Evolutionary conservation across 176 grass and related monocot species (phyloP).

Genomic region (Phoenix dactylifera): DNA sequence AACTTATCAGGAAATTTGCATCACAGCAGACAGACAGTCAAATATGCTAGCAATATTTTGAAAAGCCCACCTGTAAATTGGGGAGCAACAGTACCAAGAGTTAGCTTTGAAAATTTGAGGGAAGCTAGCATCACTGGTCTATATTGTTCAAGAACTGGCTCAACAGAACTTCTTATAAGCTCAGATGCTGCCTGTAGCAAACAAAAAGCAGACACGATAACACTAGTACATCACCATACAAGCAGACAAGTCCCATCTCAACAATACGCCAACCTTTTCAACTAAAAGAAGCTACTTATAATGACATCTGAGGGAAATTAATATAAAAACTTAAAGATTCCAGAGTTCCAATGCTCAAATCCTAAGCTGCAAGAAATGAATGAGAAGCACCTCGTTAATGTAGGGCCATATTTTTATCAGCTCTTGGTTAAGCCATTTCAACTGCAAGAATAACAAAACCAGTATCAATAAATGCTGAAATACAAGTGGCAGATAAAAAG

Average conservation of each 20-base stretch:
- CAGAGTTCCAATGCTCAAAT: slow-evolving; percentile 3
- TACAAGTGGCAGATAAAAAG: slow-evolving; percentile 2
- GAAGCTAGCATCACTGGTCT: slow-evolving; percentile 78
- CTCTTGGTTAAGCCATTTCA: slow-evolving; percentile 87
- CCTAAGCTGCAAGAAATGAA: slow-evolving; percentile 4
- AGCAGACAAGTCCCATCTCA: no score
- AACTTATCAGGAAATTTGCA: no score
- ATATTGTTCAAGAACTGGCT: slow-evolving; percentile 97
- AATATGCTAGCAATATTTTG: no score
- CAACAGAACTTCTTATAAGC: slow-evolving; percentile 79
- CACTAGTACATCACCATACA: no score
- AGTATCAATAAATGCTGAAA: slow-evolving; percentile 28
- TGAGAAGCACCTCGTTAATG: slow-evolving; percentile 52
- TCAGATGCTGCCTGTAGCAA: slow-evolving; percentile 82
- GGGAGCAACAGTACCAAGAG: slow-evolving; percentile 91
- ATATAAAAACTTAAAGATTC: background rate
- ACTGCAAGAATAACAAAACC: slow-evolving; percentile 32
- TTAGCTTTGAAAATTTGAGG: slow-evolving; percentile 86
- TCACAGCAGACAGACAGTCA: no score
- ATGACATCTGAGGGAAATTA: no score
- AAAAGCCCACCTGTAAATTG: slow-evolving; percentile 75
- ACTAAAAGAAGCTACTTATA: no score
- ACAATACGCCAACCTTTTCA: no score
- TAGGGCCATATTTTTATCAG: slow-evolving; percentile 85
- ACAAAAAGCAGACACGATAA: slow-evolving; percentile 1